phyloP scores from a whole-genome alignment of 108 stramenopile genomes.

The Mediolabrus comicus region DNA sequence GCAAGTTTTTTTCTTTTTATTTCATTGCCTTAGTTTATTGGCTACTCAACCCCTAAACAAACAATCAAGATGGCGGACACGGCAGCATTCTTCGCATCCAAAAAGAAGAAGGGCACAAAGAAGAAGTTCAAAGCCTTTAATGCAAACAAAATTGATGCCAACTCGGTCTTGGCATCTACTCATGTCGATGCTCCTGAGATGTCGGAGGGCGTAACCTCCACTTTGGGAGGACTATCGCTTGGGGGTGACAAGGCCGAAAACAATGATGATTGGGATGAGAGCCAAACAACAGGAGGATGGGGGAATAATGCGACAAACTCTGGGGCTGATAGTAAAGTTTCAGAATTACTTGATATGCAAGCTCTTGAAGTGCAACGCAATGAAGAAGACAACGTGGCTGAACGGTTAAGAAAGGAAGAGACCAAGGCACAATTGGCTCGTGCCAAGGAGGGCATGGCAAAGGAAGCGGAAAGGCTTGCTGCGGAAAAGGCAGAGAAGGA shows the following conservation, averaged over 20 bases:
- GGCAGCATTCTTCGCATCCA: constrained; percentile 79
- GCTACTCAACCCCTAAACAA: neutral
- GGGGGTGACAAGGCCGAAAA: neutral
- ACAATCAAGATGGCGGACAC: constrained; percentile 62
- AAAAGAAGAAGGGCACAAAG: constrained; percentile 82
- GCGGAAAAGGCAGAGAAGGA: constrained; percentile 73
- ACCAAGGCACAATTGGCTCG: constrained; percentile 78
- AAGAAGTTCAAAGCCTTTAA: constrained; percentile 88
- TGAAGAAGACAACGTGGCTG: constrained; percentile 76
- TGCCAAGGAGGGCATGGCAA: constrained; percentile 85
- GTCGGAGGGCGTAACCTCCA: constrained; percentile 45
- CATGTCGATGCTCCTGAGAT: constrained; percentile 80
- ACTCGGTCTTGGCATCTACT: constrained; percentile 53
- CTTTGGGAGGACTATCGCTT: constrained; percentile 6
- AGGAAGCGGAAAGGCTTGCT: constrained; percentile 76
- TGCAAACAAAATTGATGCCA: constrained; percentile 85
- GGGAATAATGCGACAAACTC: constrained; percentile 31
- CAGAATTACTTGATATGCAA: constrained; percentile 79
- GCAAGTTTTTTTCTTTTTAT: no score
- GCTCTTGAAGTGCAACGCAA: constrained; percentile 58
- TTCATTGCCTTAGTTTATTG: neutral
- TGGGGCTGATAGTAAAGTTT: constrained; percentile 45
- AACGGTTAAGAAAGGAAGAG: constrained; percentile 82
- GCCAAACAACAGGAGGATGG: constrained; percentile 37
- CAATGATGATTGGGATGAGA: constrained; percentile 72